Evolutionary conservation across 495 filamentous ascomycete genomes (phyloP).

Genomic region (Penicillium lividum): DNA sequence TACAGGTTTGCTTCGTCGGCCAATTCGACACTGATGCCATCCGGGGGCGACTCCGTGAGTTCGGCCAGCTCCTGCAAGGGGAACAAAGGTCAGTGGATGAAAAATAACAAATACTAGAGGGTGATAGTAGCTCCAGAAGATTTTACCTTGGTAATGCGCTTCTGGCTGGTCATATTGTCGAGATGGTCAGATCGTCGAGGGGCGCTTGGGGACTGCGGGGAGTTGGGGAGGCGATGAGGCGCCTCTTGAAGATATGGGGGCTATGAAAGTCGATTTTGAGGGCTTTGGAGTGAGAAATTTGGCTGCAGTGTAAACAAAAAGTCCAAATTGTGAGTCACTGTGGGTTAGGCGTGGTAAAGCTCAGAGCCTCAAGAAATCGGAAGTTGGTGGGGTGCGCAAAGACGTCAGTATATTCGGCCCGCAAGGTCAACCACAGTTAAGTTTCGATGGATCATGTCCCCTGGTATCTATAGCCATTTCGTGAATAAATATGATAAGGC

Average conservation of each 20-base stretch:
- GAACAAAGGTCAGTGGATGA: slow-evolving; percentile 7
- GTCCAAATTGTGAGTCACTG: not conserved
- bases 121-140: not conserved
- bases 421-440: not conserved
- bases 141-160: slow-evolving; percentile 62
- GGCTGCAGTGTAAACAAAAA: slow-evolving; percentile 14
- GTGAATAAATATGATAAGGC: not conserved
- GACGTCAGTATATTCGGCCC: slow-evolving; percentile 29
- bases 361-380: slow-evolving; percentile 14
- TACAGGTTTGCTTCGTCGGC: slow-evolving; percentile 74
- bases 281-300: slow-evolving; percentile 20
- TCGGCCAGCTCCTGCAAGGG: slow-evolving; percentile 68
- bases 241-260: slow-evolving; percentile 7
- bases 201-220: slow-evolving; percentile 21
- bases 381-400: slow-evolving; percentile 26
- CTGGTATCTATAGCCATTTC: no score
- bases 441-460: not conserved
- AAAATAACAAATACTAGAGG: not conserved
- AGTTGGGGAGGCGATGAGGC: slow-evolving; percentile 14
- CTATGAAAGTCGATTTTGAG: slow-evolving; percentile 37
- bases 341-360: slow-evolving; percentile 9
- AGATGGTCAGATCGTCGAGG: slow-evolving; percentile 13
- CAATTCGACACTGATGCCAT: slow-evolving; percentile 65
- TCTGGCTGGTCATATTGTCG: slow-evolving; percentile 52
- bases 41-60: slow-evolving; percentile 61